Percentiles rank a stretch among this genome's conserved stretches.
Evolutionary conservation across 352 stramenopile species (phyloP).

Genomic region (Phytophthora chlamydospora): DNA sequence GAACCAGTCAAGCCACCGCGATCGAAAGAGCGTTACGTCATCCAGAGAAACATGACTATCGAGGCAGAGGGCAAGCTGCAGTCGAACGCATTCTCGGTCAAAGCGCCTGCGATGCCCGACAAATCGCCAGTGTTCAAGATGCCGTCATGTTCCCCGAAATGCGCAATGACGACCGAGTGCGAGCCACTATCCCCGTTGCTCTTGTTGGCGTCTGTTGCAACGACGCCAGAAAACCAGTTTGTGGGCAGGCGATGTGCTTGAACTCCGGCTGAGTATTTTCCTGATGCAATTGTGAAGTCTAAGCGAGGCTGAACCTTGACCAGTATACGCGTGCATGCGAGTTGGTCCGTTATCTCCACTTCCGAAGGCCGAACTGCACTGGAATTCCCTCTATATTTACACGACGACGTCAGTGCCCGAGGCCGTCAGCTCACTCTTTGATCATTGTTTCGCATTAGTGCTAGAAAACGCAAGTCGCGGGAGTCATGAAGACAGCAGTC

Average conservation of each 20-base stretch:
- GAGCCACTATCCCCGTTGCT: conserved; percentile 25
- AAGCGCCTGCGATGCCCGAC: conserved; percentile 3
- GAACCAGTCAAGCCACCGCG: conserved; percentile 7
- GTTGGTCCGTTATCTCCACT: conserved; percentile 21
- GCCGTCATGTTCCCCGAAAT: conserved; percentile 7
- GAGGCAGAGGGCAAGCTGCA: not conserved
- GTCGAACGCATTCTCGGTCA: not conserved
- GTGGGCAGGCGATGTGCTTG: conserved; percentile 1
- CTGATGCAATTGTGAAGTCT: conserved; percentile 12
- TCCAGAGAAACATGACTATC: not conserved
- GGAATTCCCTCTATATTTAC: conserved; percentile 25
- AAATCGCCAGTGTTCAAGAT: not conserved
- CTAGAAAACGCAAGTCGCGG: not conserved
- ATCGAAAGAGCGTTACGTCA: conserved; percentile 3
- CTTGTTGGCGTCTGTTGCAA: conserved; percentile 38
- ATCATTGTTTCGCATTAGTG: not conserved
- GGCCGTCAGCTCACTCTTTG: not conserved
- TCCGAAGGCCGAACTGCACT: not conserved
- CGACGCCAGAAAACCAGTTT: conserved; percentile 6
- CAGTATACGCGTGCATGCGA: not conserved
- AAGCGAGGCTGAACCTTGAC: conserved; percentile 10
- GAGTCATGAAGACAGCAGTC: conserved; percentile 28
- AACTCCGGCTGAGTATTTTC: conserved; percentile 13
- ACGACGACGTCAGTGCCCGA: conserved; percentile 1
- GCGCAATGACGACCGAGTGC: not conserved